Conservation (phyloP, 148 eudicot genomes). For the Diospyros kaki region DNA sequence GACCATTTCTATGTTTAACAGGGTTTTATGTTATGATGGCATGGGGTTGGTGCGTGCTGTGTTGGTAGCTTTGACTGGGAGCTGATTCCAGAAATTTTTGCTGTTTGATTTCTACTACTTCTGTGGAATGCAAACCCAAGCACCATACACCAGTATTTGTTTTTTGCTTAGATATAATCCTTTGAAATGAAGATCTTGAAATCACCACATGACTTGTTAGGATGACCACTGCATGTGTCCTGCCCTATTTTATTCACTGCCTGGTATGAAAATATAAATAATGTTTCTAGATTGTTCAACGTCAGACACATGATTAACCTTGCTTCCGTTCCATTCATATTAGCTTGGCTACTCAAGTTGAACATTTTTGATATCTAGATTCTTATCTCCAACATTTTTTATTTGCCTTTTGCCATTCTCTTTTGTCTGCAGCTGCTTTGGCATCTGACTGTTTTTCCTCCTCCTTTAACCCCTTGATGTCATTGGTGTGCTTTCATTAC, state of each 20-base stretch:
- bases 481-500: neutral
- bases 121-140: neutral
- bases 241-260: neutral
- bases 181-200: neutral
- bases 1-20: slow-evolving; percentile 76
- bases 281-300: neutral
- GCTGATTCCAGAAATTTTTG: slow-evolving; percentile 16
- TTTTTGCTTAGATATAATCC: neutral
- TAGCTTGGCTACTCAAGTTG: slow-evolving; percentile 7
- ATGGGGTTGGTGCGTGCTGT: slow-evolving; percentile 25
- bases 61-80: slow-evolving; percentile 15
- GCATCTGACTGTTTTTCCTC: neutral
- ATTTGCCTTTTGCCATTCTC: neutral
- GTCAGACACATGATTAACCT: neutral
- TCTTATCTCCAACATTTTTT: too few species aligned
- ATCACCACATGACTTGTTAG: neutral
- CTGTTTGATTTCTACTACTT: slow-evolving; percentile 6
- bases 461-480: neutral
- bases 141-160: neutral
- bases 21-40: slow-evolving; percentile 46
- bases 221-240: neutral
- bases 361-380: neutral
- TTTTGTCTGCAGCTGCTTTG: neutral
- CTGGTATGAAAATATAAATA: neutral
- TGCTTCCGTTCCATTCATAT: neutral